Evolutionary conservation across 139 green algal genomes (phyloP).

Genomic region (Picochlorum sp.): DNA sequence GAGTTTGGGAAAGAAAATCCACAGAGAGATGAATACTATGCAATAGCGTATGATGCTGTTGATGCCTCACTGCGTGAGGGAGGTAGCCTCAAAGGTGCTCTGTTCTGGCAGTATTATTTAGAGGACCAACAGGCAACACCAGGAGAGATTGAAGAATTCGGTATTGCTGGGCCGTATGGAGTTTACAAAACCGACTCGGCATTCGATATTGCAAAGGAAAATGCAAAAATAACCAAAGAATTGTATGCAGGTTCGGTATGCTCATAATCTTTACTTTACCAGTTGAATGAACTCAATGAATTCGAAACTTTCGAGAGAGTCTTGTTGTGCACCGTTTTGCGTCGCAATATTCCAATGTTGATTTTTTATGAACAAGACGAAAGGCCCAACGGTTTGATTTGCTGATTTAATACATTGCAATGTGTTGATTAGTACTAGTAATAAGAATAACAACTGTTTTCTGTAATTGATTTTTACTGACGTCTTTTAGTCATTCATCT

Average conservation of each 20-base stretch:
- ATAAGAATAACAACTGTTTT: too few species aligned
- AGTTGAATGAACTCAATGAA: constrained; percentile 1
- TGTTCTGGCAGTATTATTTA: constrained; percentile 14
- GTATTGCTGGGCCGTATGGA: constrained; percentile 30
- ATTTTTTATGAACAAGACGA: neutral
- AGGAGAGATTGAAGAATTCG: constrained; percentile 20
- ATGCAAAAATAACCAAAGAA: neutral
- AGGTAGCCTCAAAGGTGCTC: constrained; percentile 9
- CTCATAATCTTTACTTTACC: constrained; percentile 5
- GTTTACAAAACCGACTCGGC: constrained; percentile 10
- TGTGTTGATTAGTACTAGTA: neutral
- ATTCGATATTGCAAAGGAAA: constrained; percentile 6
- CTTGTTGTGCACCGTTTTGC: neutral
- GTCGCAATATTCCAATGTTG: neutral
- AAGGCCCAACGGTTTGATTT: neutral
- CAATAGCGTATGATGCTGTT: constrained; percentile 16
- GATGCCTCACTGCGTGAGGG: constrained; percentile 7
- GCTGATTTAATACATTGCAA: neutral
- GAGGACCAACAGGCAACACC: constrained; percentile 7
- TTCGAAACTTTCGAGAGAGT: neutral
- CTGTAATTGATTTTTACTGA: neutral
- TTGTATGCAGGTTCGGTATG: neutral
- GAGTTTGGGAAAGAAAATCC: constrained; percentile 26
- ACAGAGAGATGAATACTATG: constrained; percentile 11
- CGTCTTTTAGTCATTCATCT: neutral